A percentile compares a stretch with the other conserved stretches of the same genome.
These are phyloP conservation scores for Metarhizium anisopliae DNA, from an alignment of 2,329 filamentous ascomycete species.

Conservation along the genomic window DNA sequence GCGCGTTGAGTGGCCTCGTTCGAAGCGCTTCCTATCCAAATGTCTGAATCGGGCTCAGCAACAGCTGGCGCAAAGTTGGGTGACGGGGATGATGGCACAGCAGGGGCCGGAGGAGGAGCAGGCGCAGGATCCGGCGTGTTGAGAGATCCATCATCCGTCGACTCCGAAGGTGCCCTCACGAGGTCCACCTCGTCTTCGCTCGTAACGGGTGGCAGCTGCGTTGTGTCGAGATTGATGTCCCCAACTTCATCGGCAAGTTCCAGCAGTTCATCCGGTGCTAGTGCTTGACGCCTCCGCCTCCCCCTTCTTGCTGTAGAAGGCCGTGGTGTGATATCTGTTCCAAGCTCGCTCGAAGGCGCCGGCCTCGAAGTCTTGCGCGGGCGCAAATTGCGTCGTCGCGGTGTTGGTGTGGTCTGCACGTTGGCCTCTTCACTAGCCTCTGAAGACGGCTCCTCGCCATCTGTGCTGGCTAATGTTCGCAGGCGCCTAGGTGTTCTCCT, in stretches of 20 bases:
- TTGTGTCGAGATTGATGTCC: slow-evolving; percentile 8
- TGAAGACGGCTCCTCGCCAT: slow-evolving; percentile 16
- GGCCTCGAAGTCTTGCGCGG: slow-evolving; percentile 17
- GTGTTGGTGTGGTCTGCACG: slow-evolving; percentile 22
- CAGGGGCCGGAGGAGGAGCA: background rate
- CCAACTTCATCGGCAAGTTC: slow-evolving; percentile 15
- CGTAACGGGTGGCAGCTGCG: slow-evolving; percentile 8
- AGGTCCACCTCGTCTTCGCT: slow-evolving; percentile 21
- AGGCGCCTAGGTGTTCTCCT: slow-evolving; percentile 24
- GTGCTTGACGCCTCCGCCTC: slow-evolving; percentile 13
- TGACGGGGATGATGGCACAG: slow-evolving; percentile 5
- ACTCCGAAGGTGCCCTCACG: slow-evolving; percentile 15
- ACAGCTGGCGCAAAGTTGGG: background rate
- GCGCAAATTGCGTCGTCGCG: slow-evolving; percentile 18
- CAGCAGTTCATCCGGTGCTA: slow-evolving; percentile 17
- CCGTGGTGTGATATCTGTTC: slow-evolving; percentile 10
- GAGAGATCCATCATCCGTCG: slow-evolving; percentile 1
- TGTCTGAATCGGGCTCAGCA: slow-evolving; percentile 27
- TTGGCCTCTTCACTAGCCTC: slow-evolving; percentile 9
- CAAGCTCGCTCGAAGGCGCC: slow-evolving; percentile 18
- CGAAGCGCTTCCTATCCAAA: slow-evolving; percentile 35
- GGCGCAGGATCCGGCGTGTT: background rate
- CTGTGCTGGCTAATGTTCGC: slow-evolving; percentile 20
- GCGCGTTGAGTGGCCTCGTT: slow-evolving; percentile 28
- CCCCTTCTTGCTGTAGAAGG: slow-evolving; percentile 9